These are phyloP conservation scores for Gossypium rotundifolium DNA, from an alignment of 345 rosid genomes.

Conservation along the genomic window DNA sequence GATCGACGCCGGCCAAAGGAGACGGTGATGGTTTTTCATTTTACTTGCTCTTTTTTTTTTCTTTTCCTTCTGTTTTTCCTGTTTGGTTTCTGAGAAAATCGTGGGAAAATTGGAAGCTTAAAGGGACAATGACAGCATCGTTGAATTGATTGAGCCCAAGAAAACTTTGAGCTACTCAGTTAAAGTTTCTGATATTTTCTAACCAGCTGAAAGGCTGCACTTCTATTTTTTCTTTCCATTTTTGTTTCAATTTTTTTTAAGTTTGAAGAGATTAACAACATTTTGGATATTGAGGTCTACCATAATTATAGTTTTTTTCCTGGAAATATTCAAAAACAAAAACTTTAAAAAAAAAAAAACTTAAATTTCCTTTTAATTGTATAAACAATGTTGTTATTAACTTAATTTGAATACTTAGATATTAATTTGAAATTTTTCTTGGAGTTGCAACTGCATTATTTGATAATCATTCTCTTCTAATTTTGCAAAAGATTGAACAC, in stretches of 20 bases:
- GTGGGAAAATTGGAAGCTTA: not conserved
- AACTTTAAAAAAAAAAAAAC: too few relatives aligned
- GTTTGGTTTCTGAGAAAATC: slow-evolving; percentile 8
- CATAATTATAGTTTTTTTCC: not conserved
- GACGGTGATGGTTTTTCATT: not conserved
- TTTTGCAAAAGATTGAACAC: too few relatives aligned
- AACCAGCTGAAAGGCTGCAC: not conserved
- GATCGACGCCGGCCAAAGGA: slow-evolving; percentile 11
- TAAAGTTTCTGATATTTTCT: not conserved
- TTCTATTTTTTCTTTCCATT: not conserved
- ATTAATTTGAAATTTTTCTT: not conserved
- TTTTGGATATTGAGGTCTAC: not conserved
- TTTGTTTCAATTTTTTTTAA: not conserved
- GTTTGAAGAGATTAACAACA: not conserved
- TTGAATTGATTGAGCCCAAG: not conserved
- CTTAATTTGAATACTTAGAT: not conserved
- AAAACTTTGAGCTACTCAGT: not conserved
- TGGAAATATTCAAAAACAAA: not conserved
- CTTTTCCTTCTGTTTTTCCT: not conserved
- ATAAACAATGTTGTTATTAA: not conserved
- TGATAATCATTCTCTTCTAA: not conserved
- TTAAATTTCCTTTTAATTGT: too few relatives aligned
- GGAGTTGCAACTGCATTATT: not conserved
- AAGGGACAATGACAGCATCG: not conserved
- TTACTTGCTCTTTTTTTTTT: not conserved